These are phyloP conservation scores for Tylopilus subfusipes DNA, from an alignment of 768 basidiomycete genomes.

Conservation along the genomic window DNA sequence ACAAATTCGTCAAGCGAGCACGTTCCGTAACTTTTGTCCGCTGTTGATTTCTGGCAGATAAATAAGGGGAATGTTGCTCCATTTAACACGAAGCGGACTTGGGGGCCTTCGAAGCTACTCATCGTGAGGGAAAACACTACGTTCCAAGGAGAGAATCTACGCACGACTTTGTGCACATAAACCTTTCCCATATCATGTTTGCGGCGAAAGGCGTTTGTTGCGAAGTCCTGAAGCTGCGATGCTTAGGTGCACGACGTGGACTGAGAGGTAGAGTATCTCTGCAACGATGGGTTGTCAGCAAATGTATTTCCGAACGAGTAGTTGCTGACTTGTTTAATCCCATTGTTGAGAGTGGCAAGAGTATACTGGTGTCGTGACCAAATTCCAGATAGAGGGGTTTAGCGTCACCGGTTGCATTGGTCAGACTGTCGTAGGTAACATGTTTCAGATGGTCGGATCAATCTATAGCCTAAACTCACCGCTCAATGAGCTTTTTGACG, in stretches of 20 bases:
- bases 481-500: conserved; percentile 38
- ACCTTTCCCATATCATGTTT: conserved; percentile 43
- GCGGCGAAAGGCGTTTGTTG: conserved; percentile 42
- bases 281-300: background rate
- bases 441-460: background rate
- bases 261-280: conserved; percentile 35
- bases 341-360: conserved; percentile 37
- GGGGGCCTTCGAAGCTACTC: conserved; percentile 32
- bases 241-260: conserved; percentile 22
- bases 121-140: background rate
- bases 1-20: conserved; percentile 38
- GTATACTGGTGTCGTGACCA: conserved; percentile 41
- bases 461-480: conserved; percentile 19
- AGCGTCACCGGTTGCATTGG: conserved; percentile 34
- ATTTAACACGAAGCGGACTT: conserved; percentile 42
- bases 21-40: conserved; percentile 33
- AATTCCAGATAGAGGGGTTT: conserved; percentile 39
- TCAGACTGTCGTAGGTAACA: conserved; percentile 23
- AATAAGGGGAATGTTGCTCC: conserved; percentile 38
- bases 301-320: background rate
- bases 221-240: conserved; percentile 38
- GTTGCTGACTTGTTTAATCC: conserved; percentile 34
- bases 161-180: conserved; percentile 36
- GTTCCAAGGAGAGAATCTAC: background rate
- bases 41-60: conserved; percentile 30